phyloP scores from a whole-genome alignment of 495 filamentous ascomycete species.

The Podospora pseudocomata region DNA sequence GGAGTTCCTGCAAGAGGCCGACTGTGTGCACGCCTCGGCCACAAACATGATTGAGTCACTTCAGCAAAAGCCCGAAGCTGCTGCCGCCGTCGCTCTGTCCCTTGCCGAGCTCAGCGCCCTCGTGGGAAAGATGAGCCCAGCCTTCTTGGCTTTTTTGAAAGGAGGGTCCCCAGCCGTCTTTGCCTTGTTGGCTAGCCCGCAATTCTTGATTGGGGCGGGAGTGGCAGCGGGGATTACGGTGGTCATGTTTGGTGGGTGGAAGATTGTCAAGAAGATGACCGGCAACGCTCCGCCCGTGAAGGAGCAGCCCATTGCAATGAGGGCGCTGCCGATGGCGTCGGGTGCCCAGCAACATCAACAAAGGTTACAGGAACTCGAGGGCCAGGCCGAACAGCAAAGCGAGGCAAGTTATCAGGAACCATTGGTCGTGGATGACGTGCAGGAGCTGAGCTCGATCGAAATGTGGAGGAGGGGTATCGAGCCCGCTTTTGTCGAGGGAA shows the following conservation, averaged over 20 bases:
- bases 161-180: constrained; percentile 77
- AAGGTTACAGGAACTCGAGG: not conserved
- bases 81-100: constrained; percentile 89
- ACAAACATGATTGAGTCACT: constrained; percentile 79
- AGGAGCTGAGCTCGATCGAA: constrained; percentile 66
- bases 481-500: constrained; percentile 11
- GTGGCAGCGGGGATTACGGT: constrained; percentile 86
- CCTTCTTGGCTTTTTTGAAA: constrained; percentile 70
- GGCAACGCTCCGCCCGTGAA: constrained; percentile 32
- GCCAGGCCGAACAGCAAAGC: not conserved
- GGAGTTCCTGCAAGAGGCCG: constrained; percentile 71
- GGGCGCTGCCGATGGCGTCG: constrained; percentile 20
- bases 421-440: constrained; percentile 41
- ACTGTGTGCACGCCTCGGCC: constrained; percentile 83
- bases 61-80: constrained; percentile 86
- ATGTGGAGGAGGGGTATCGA: constrained; percentile 78
- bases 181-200: constrained; percentile 79
- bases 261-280: constrained; percentile 84
- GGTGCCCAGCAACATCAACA: constrained; percentile 7
- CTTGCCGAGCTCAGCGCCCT: constrained; percentile 86
- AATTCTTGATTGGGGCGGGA: constrained; percentile 90
- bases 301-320: constrained; percentile 53
- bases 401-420: constrained; percentile 44
- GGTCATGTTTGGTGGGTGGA: constrained; percentile 92
- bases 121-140: constrained; percentile 78